Base-by-base conservation (phyloP, 225 moss, liverwort and hornwort species). In the Marchantia paleacea region DNA sequence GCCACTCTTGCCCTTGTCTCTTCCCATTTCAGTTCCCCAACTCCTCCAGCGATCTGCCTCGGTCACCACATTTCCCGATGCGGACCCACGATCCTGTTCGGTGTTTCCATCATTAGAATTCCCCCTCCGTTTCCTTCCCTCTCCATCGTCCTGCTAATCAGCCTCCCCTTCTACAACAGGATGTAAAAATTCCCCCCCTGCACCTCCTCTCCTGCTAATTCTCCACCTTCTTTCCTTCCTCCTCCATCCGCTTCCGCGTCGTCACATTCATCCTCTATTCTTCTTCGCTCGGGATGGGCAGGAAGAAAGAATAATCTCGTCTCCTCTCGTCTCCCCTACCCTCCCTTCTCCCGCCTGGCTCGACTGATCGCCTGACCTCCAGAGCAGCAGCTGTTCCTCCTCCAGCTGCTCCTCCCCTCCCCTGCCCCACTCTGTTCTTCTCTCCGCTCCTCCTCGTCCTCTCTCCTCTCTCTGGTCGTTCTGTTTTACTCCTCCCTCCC, bases 21-120 rank as follows among this genome's bases (percentile, higher is more conserved):
- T 63, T 50, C 30, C 78, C 78, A 78, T 78, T 39, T 61, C 47
- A 47, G 18, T 47, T 65, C 51, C 78, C 22, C 72, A 14, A 15
- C 63, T 66, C 24, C 14, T 50, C 65, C 10, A 51, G 78, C 51
- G 50, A 78, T 52, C 51, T 74, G 28, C 74, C 54, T 26, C 74
- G 53, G 74, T 74, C 78, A 65, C 50, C 78, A 78, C 78, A 78
- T 78, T 78, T 51, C 65, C 64, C 13, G 78, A 50, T 78, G 50
- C 64, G 20, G 50, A 22, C 62, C 7, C 64, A 78, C 78, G 65
- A 50, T 65, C 51, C 25, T 76, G 58, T 47, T 55, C 60, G 19
- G 58, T 47, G 28, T 16, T 47, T 60, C 75, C 20, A 47, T 76
- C 31, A 0, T 60, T 10, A 18, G 22, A 58, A 76, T 61, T 28